phyloP scores from a whole-genome alignment of 768 basidiomycete genomes.

The Russula compacta region DNA sequence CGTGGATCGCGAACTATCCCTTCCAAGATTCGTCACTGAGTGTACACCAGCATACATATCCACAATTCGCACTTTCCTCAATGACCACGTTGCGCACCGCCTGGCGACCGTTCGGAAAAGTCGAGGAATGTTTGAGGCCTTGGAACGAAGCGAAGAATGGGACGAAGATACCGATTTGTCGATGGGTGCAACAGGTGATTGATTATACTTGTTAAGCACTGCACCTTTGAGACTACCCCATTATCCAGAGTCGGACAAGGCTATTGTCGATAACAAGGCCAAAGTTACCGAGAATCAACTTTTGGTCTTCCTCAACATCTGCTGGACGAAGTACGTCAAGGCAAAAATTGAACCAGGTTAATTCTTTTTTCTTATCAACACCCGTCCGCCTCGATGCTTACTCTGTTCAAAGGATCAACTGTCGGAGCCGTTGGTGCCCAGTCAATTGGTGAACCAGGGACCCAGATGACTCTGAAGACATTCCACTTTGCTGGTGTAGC shows the following conservation, averaged over 20 bases:
- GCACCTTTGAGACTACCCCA: background rate
- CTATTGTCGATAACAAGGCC: constrained; percentile 78
- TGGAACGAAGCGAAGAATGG: constrained; percentile 67
- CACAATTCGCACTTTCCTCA: constrained; percentile 63
- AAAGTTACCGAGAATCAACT: constrained; percentile 85
- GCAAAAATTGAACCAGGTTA: constrained; percentile 93
- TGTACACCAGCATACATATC: constrained; percentile 65
- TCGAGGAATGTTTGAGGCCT: constrained; percentile 78
- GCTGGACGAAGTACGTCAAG: constrained; percentile 87
- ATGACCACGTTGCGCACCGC: constrained; percentile 50
- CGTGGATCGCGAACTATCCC: constrained; percentile 52
- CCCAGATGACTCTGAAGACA: constrained; percentile 99
- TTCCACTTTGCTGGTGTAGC: constrained; percentile 99
- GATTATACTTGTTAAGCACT: background rate
- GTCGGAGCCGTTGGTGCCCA: constrained; percentile 98
- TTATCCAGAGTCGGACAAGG: constrained; percentile 49
- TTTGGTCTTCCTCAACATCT: constrained; percentile 69
- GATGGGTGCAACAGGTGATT: constrained; percentile 59
- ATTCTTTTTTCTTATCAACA: constrained; percentile 1
- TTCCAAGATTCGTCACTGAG: constrained; percentile 51
- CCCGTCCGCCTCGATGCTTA: background rate
- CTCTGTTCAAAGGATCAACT: constrained; percentile 63
- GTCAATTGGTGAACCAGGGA: constrained; percentile 98
- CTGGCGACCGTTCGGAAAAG: constrained; percentile 59
- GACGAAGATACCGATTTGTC: constrained; percentile 69